Percentiles rank a stretch among this genome's conserved stretches.
Conservation (phyloP, 2,329 filamentous ascomycete species). For the Penicillium thymicola region DNA sequence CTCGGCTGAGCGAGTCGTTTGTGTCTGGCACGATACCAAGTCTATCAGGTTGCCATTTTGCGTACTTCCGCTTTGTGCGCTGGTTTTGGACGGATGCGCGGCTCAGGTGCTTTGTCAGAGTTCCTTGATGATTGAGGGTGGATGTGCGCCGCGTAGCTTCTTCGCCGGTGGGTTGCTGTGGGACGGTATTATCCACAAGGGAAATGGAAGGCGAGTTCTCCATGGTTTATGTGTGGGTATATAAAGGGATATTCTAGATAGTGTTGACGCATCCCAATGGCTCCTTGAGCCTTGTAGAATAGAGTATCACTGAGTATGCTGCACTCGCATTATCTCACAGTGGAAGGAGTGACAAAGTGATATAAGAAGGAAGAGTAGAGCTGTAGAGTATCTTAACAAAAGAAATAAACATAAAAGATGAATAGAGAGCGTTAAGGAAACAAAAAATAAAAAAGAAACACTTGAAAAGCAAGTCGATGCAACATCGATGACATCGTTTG, state of each 20-base stretch:
- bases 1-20: conserved; percentile 13
- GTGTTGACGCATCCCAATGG: not conserved
- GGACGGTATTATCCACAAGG: conserved; percentile 42
- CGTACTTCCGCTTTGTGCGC: conserved; percentile 44
- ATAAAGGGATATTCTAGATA: not conserved
- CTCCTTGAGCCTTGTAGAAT: not conserved
- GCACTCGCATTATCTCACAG: conserved; percentile 7
- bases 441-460: not conserved
- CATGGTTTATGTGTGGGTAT: conserved; percentile 18
- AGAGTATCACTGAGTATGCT: not conserved
- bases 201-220: conserved; percentile 28
- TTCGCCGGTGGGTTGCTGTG: conserved; percentile 25
- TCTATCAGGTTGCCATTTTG: conserved; percentile 54
- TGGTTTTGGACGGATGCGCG: conserved; percentile 39
- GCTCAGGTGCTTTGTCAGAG: conserved; percentile 31
- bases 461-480: not conserved
- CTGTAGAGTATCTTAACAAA: not conserved
- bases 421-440: not conserved
- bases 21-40: conserved; percentile 45
- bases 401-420: not conserved
- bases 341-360: not conserved
- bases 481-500: conserved; percentile 27
- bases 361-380: not conserved
- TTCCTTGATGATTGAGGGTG: conserved; percentile 20
- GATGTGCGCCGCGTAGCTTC: conserved; percentile 20